Conservation (phyloP, 768 basidiomycete genomes). For the Leccinum obscurum region DNA sequence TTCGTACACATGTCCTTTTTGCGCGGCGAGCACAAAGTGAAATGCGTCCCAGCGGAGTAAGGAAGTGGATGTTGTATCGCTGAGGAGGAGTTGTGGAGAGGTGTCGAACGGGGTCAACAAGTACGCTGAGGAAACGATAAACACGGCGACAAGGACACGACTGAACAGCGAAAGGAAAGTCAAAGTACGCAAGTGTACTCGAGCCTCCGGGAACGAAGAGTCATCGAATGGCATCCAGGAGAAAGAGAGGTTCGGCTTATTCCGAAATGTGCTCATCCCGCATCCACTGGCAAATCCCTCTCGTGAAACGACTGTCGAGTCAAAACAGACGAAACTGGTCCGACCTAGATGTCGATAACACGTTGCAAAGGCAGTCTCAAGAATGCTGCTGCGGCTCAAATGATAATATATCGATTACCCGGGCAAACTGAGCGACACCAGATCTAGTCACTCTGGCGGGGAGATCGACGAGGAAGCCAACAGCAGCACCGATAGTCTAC, state of each 20-base stretch:
- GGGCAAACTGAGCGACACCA: no score
- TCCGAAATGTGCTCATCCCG: background rate
- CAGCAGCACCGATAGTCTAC: no score
- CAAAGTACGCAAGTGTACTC: conserved; percentile 22
- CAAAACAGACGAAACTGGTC: no score
- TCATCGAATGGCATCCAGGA: background rate
- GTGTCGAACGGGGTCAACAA: conserved; percentile 27
- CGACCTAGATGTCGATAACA: no score
- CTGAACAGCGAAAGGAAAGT: conserved; percentile 24
- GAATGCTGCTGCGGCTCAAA: no score
- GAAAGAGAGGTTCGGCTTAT: background rate
- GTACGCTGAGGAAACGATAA: conserved; percentile 22
- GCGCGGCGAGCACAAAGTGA: conserved; percentile 74
- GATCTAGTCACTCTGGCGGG: no score
- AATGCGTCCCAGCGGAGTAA: conserved; percentile 87
- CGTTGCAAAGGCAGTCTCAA: no score
- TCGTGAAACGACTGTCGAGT: no score
- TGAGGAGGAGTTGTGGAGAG: conserved; percentile 27
- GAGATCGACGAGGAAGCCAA: no score
- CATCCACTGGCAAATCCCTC: no score
- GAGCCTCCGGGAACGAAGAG: background rate
- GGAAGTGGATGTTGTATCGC: conserved; percentile 16
- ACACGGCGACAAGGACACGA: conserved; percentile 19
- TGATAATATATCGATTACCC: no score
- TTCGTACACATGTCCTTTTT: conserved; percentile 61